Evolutionary conservation across 2,329 filamentous ascomycete genomes (phyloP), one percentile per base, ranked within the genome.

Genomic region (Gnomoniopsis smithogilvyi): DNA sequence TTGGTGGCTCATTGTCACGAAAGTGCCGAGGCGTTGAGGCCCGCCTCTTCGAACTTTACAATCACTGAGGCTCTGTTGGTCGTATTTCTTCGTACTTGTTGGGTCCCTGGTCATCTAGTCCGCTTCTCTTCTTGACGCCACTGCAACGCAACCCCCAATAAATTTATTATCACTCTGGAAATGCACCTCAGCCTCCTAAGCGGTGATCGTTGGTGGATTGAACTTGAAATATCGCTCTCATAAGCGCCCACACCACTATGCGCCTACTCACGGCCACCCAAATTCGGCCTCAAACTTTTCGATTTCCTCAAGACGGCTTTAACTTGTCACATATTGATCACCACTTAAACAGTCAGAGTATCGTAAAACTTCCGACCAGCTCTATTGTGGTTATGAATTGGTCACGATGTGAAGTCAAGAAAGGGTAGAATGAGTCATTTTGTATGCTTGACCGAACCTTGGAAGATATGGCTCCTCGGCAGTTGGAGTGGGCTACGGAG

Each of bases 391-490:
- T 54, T 19, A 55, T 30, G 26, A 11, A 24, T 61, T 51, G 46
- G 59, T 58, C 46, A 61, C 48, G 17, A 30, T 43, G 30, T 41
- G 19, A 24, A 38, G 46, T 36, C 22, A 58, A 54, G 30, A 33
- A 41, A 50, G 51, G 49, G 24, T 19, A 12, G 3, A 12, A n/a
- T 21, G 1, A 12, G 15, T 45, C 7, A 10, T 21, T 15, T 30
- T 30, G 38, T 15, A 22, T 21, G 15, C 33, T 19, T 43, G 11
- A n/a, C n/a, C n/a, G 17, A 4, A 26, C 33, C 45, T n/a, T n/a
- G n/a, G n/a, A 38, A 15, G 6, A 51, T 34, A 10, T 4, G 12
- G 45, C 36, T 33, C 33, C 38, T 47, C 30, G 24, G 21, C 34
- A 30, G 14, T 17, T 2, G 7, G 15, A 2, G 10, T 43, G 36